Evolutionary conservation across 345 rosid species (phyloP), one percentile per base, ranked within the genome.

Genomic region (Kandelia obovata): DNA sequence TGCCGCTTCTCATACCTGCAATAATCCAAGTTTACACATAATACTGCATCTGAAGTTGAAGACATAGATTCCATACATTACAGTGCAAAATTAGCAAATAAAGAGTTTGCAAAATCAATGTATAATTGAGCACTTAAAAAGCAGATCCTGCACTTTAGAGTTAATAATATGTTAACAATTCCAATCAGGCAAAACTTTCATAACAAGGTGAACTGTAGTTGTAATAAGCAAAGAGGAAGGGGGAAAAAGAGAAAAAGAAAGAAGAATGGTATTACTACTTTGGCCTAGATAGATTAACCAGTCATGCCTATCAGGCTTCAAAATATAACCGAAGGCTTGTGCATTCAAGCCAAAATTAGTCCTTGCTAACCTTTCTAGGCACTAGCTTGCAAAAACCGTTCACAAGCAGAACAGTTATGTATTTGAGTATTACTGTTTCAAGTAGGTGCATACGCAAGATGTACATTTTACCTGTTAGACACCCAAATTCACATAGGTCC

Each of bases 1-100:
- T 55, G 61, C 52, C 76, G 51, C 26, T 62, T 65, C 63, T 67
- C 68, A 82, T 64, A 71, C 88, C 89, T 86, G 69, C 37, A 77
- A 68, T 37, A 4, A 73, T 75, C 43, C 64, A 69, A 64, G 76
- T 20, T 58, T 55, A 74, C 15, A 71, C 30, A 23, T 15, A 37
- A 71, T 46, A 79, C 62, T 39, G 53, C 23, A 64, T 63, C 47
- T 64, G 34, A 59, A 20, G 5, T 13, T 49, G 25, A 58, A 61
- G 58, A 16, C 51, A 62, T 13, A 47, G 62, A 51, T 23, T 61
- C 60, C 32, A 26, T 32, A 58, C 20, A 59, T 19, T 37, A 25
- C 55, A 34, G 23, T 34, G 56, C 53, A 17, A 70, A 64, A 70
- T 47, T 25, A 25, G 35, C 35, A 70, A 17, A 58, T 19, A 23